Percentiles rank a stretch among this genome's conserved stretches.
Conservation (phyloP, 2,329 filamentous ascomycete species). For the Xylariaceae sp. region DNA sequence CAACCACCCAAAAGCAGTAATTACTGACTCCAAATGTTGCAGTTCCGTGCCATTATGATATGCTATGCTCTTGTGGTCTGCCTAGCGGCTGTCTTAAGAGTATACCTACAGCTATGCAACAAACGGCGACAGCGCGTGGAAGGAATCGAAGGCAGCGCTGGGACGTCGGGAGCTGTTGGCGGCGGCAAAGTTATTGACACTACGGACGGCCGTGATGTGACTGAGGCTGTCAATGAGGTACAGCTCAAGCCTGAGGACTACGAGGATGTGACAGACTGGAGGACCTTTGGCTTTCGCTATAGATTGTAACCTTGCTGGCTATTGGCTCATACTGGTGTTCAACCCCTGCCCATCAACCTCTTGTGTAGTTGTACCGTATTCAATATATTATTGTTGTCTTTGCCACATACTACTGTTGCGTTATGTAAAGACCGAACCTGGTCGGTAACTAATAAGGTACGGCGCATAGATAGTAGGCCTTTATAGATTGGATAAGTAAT, state of each 20-base stretch:
- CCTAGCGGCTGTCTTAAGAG: slow-evolving; percentile 47
- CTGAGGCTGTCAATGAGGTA: slow-evolving; percentile 39
- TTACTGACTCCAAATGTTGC: too few species aligned
- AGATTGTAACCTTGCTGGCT: slow-evolving; percentile 38
- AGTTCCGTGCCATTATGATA: slow-evolving; percentile 58
- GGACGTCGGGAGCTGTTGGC: slow-evolving; percentile 44
- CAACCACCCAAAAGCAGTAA: too few species aligned
- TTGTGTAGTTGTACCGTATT: too few species aligned
- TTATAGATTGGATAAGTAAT: too few species aligned
- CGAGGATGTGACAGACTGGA: slow-evolving; percentile 63
- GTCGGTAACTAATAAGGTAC: too few species aligned
- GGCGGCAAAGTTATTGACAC: slow-evolving; percentile 40
- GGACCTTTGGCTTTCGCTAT: slow-evolving; percentile 62
- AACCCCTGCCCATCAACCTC: too few species aligned
- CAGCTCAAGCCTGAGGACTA: slow-evolving; percentile 50
- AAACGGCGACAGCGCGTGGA: slow-evolving; percentile 45
- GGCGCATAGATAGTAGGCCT: too few species aligned
- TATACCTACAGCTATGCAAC: slow-evolving; percentile 53
- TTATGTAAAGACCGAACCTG: too few species aligned
- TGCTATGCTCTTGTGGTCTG: slow-evolving; percentile 56
- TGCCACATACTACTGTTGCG: too few species aligned
- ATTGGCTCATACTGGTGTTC: too few species aligned
- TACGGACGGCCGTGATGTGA: slow-evolving; percentile 28
- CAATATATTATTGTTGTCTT: too few species aligned
- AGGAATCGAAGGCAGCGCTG: slow-evolving; percentile 48